phyloP scores from a whole-genome alignment of 352 stramenopile species.

The Aphanomyces astaci region DNA sequence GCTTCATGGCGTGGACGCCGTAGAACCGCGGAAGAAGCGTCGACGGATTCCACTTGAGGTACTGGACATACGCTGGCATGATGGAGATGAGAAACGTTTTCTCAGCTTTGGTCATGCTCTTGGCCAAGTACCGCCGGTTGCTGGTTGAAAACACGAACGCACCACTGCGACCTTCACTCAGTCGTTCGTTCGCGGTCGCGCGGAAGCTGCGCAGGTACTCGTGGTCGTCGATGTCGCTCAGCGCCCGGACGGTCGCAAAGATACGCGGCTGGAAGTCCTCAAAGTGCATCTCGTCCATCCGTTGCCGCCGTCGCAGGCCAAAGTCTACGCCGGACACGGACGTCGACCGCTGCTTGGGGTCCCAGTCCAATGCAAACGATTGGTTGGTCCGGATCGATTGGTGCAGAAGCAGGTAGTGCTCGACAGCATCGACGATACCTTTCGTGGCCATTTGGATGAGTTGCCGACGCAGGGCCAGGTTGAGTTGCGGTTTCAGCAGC shows the following conservation, averaged over 20 bases:
- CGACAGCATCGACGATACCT: constrained; percentile 79
- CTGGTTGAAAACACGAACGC: constrained; percentile 88
- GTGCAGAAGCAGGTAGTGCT: constrained; percentile 67
- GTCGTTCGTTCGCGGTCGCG: constrained; percentile 79
- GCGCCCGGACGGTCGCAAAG: constrained; percentile 64
- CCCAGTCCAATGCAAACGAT: constrained; percentile 75
- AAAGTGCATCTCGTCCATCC: constrained; percentile 72
- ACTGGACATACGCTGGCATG: constrained; percentile 72
- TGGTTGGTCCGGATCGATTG: constrained; percentile 65
- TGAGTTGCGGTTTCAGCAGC: constrained; percentile 77
- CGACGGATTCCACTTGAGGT: constrained; percentile 82
- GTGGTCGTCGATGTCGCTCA: constrained; percentile 58
- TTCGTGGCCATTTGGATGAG: constrained; percentile 87
- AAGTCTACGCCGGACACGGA: constrained; percentile 29
- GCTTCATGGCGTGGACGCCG: constrained; percentile 84
- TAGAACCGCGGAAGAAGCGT: constrained; percentile 86
- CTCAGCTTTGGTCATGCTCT: constrained; percentile 76
- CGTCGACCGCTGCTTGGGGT: constrained; percentile 48
- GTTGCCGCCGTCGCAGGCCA: constrained; percentile 32
- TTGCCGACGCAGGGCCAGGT: constrained; percentile 69
- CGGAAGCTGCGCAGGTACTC: constrained; percentile 77
- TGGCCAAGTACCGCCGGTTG: constrained; percentile 87
- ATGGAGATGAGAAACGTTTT: constrained; percentile 72
- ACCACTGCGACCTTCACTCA: constrained; percentile 80
- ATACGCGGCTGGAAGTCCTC: constrained; percentile 77